Percentiles rank a stretch among this genome's conserved stretches.
These are phyloP conservation scores for Candida tetrigidarum DNA, from an alignment of 1,139 yeast genomes.

Conservation along the genomic window DNA sequence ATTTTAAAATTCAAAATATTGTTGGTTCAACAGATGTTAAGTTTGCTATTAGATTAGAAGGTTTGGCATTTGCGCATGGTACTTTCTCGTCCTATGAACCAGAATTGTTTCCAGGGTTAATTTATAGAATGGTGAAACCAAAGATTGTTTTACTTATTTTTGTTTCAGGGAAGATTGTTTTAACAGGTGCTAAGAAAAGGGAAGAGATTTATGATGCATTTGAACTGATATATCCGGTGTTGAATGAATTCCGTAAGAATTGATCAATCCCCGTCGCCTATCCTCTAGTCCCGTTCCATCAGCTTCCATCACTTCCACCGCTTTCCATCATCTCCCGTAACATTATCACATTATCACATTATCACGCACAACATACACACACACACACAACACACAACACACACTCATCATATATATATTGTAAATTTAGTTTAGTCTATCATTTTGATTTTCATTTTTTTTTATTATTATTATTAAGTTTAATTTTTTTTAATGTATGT, in stretches of 20 bases:
- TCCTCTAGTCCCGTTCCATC: too few relatives aligned
- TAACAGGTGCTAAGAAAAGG: slow-evolving; percentile 99
- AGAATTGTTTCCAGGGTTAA: slow-evolving; percentile 96
- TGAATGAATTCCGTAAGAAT: slow-evolving; percentile 91
- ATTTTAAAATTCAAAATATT: slow-evolving; percentile 95
- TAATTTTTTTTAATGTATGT: slow-evolving; percentile 5
- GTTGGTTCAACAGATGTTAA: slow-evolving; percentile 99
- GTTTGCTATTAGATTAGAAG: slow-evolving; percentile 96
- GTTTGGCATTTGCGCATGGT: slow-evolving; percentile 97
- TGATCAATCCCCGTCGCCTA: too few relatives aligned
- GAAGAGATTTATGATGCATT: slow-evolving; percentile 98
- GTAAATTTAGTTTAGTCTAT: slow-evolving; percentile 6
- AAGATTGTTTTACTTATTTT: slow-evolving; percentile 94
- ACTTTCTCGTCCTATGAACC: slow-evolving; percentile 99
- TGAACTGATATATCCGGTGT: slow-evolving; percentile 97
- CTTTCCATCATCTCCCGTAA: too few relatives aligned
- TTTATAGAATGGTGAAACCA: slow-evolving; percentile 99
- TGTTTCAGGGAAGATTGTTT: slow-evolving; percentile 96
- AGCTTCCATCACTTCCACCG: too few relatives aligned
- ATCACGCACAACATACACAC: neutral
- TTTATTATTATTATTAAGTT: too few relatives aligned
- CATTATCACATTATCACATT: neutral
- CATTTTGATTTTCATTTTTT: slow-evolving; percentile 3
- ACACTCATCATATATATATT: neutral
- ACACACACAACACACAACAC: neutral